Percentiles rank a stretch among this genome's conserved stretches.
phyloP scores from a whole-genome alignment of 495 filamentous ascomycete species.

The Endocarpon pusillum region DNA sequence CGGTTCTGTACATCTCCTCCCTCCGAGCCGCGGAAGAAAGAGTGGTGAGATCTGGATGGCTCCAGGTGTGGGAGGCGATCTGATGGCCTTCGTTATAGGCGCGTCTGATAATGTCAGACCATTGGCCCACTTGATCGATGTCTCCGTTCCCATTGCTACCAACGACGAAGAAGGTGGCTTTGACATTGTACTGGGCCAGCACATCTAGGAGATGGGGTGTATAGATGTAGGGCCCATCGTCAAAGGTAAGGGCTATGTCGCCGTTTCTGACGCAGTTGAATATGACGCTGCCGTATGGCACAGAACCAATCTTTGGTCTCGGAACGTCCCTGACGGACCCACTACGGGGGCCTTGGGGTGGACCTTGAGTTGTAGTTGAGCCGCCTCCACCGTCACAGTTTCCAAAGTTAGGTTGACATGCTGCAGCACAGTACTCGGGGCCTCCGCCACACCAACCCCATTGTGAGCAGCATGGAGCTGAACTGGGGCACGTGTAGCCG shows the following conservation, averaged over 20 bases:
- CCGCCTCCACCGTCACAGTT: not conserved
- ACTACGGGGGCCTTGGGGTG: too few relatives aligned
- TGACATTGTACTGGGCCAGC: conserved; percentile 45
- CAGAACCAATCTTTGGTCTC: conserved; percentile 38
- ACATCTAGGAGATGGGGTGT: conserved; percentile 53
- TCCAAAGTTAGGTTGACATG: not conserved
- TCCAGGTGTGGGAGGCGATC: conserved; percentile 74
- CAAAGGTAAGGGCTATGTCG: conserved; percentile 58
- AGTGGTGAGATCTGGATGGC: conserved; percentile 53
- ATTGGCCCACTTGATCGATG: conserved; percentile 41
- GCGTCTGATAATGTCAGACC: conserved; percentile 43
- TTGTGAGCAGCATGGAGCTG: not conserved
- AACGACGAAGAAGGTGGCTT: conserved; percentile 67
- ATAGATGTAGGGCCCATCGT: conserved; percentile 59
- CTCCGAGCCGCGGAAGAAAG: conserved; percentile 35
- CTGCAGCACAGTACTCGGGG: not conserved
- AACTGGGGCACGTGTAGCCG: too few relatives aligned
- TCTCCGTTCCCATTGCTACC: conserved; percentile 54
- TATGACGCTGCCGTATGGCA: conserved; percentile 40
- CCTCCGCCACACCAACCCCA: not conserved
- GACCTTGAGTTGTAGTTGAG: too few relatives aligned
- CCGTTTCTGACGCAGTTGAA: conserved; percentile 48
- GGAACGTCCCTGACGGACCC: conserved; percentile 35
- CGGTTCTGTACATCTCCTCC: conserved; percentile 59
- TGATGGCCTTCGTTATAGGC: conserved; percentile 62